Evolutionary conservation across 345 rosid genomes (phyloP), one percentile per base, ranked within the genome.

Genomic region (Acer negundo): DNA sequence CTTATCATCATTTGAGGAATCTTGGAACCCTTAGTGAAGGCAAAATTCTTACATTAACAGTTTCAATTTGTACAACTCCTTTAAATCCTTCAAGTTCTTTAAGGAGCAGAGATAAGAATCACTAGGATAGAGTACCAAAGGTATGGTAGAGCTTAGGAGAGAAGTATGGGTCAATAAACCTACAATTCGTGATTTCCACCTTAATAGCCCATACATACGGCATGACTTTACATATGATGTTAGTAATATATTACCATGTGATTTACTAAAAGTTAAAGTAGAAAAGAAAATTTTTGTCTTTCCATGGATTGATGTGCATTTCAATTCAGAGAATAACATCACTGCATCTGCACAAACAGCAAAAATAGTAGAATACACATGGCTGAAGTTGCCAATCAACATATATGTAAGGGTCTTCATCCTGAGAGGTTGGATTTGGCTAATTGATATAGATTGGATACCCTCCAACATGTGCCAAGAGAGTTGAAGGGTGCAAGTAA

Each of bases 401-500:
- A 13, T 0, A 40, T 19, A 28, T 5, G 7, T 40, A 35, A 35
- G 11, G 23, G 47, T 6, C 31, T 65, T 65, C 46, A 17, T 35
- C 47, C 69, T 7, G 23, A 38, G n/a, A 65, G 38, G 46, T 28
- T 63, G n/a, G 49, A 49, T 24, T 69, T 49, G 28, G 53, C 12
- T 1, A 58, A 47, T 7, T 24, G 42, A 38, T 53, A 70, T 10
- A 28, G 62, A 70, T 49, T 47, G 8, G 73, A 70, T 15, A 24
- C 16, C 38, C 62, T 70, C 46, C 74, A 51, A 26, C 62, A 70
- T 24, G 24, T 3, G 3, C 74, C 62, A 70, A 17, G 20, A 28
- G 62, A 53, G 24, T 71, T n/a, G 63, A 55, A 31, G 47, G 63
- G 73, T 26, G 59, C 40, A 71, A 28, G 63, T 22, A 59, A 20